These are phyloP conservation scores for Cytospora paraplurivora DNA, from an alignment of 2,329 filamentous ascomycete species.

Conservation along the genomic window DNA sequence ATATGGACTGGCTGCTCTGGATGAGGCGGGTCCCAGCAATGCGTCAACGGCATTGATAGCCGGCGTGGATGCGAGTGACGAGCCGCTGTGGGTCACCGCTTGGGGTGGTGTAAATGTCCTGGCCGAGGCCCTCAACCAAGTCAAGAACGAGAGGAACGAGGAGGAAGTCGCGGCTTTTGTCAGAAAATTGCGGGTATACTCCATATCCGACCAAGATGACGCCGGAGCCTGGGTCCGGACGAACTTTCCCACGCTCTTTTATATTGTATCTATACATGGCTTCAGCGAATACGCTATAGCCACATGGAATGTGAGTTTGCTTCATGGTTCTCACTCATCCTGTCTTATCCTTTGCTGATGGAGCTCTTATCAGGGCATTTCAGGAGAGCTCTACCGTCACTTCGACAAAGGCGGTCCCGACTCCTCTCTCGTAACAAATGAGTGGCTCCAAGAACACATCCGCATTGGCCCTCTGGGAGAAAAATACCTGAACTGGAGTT, in stretches of 20 bases:
- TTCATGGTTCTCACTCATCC: too few species aligned
- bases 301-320: conserved; percentile 42
- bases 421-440: conserved; percentile 43
- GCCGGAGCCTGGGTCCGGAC: conserved; percentile 53
- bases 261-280: conserved; percentile 51
- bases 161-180: conserved; percentile 39
- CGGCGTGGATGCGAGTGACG: conserved; percentile 40
- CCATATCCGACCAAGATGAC: conserved; percentile 58
- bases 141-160: conserved; percentile 37
- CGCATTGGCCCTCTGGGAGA: conserved; percentile 46
- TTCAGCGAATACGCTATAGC: conserved; percentile 53
- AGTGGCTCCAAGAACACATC: conserved; percentile 51
- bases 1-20: conserved; percentile 40
- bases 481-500: conserved; percentile 42
- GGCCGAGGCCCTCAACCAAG: conserved; percentile 47
- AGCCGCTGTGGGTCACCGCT: conserved; percentile 50
- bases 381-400: conserved; percentile 48
- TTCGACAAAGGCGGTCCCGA: conserved; percentile 52
- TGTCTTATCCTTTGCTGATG: background rate
- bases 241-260: conserved; percentile 52
- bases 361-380: conserved; percentile 42
- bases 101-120: conserved; percentile 55
- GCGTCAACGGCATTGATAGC: conserved; percentile 40
- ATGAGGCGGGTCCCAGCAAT: conserved; percentile 36
- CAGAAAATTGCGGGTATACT: conserved; percentile 46